phyloP scores from a whole-genome alignment of 495 filamentous ascomycete species.

The Delitschia confertaspora region DNA sequence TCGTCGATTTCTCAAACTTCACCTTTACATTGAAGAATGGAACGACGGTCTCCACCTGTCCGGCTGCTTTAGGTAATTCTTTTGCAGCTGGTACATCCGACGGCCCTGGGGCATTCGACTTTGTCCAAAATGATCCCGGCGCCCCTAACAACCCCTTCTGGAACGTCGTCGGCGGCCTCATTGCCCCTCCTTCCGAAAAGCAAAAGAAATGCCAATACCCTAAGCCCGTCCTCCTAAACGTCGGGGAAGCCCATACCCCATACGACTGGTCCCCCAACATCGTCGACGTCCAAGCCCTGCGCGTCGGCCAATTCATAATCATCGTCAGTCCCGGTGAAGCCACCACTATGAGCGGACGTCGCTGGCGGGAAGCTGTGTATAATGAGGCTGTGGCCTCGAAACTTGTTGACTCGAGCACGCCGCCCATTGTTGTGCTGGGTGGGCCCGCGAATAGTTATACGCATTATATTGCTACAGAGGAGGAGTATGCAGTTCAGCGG shows the following conservation, averaged over 20 bases:
- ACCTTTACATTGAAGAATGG: constrained; percentile 69
- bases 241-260: constrained; percentile 67
- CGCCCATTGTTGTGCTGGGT: constrained; percentile 77
- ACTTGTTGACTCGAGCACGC: constrained; percentile 30
- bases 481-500: constrained; percentile 83
- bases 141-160: constrained; percentile 75
- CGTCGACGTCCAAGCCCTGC: constrained; percentile 81
- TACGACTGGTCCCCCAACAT: constrained; percentile 92
- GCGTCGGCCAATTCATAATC: constrained; percentile 81
- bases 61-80: constrained; percentile 86
- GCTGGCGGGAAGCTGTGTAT: constrained; percentile 79
- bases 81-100: constrained; percentile 95
- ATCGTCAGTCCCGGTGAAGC: constrained; percentile 86
- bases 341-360: constrained; percentile 87
- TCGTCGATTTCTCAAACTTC: constrained; percentile 54
- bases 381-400: constrained; percentile 40
- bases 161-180: constrained; percentile 60
- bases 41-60: constrained; percentile 62
- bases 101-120: constrained; percentile 87
- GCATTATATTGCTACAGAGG: constrained; percentile 88
- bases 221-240: constrained; percentile 85
- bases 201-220: constrained; percentile 71
- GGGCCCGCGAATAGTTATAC: constrained; percentile 92
- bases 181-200: constrained; percentile 62
- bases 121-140: constrained; percentile 74